phyloP scores from a whole-genome alignment of 2,329 filamentous ascomycete genomes.

The Neocatenulostroma microsporum region DNA sequence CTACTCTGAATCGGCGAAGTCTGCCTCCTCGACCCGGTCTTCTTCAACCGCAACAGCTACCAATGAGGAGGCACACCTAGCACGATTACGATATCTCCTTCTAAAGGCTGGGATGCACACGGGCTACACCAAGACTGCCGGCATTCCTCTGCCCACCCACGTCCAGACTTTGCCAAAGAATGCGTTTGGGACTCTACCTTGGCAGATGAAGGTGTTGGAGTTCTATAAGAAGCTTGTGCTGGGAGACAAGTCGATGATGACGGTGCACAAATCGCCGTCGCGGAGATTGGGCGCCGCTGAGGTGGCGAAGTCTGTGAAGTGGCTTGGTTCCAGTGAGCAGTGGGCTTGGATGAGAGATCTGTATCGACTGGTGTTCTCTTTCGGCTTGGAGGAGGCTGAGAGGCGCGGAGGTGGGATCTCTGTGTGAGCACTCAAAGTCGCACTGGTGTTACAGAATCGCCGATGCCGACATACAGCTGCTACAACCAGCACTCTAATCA shows the following conservation, averaged over 20 bases:
- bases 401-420: constrained; percentile 13
- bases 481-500: too few relatives aligned
- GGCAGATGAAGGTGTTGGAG: constrained; percentile 64
- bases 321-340: constrained; percentile 64
- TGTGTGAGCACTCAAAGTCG: too few relatives aligned
- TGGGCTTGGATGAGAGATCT: constrained; percentile 76
- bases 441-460: too few relatives aligned
- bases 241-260: constrained; percentile 60
- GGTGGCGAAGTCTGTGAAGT: constrained; percentile 68
- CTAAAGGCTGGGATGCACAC: constrained; percentile 79
- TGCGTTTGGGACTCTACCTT: constrained; percentile 66
- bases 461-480: too few relatives aligned
- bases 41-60: constrained; percentile 63
- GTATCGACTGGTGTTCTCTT: constrained; percentile 77
- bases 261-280: constrained; percentile 47
- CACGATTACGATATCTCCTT: constrained; percentile 67
- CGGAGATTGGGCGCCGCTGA: constrained; percentile 61
- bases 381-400: constrained; percentile 65
- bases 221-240: constrained; percentile 75
- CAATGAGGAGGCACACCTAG: constrained; percentile 67
- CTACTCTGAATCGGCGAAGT: constrained; percentile 67
- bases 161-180: constrained; percentile 67
- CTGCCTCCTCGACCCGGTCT: constrained; percentile 52
- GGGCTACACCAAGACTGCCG: constrained; percentile 61
- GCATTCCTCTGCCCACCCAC: constrained; percentile 59